Conservation (phyloP, 768 basidiomycete genomes). For the Mycena rosella region DNA sequence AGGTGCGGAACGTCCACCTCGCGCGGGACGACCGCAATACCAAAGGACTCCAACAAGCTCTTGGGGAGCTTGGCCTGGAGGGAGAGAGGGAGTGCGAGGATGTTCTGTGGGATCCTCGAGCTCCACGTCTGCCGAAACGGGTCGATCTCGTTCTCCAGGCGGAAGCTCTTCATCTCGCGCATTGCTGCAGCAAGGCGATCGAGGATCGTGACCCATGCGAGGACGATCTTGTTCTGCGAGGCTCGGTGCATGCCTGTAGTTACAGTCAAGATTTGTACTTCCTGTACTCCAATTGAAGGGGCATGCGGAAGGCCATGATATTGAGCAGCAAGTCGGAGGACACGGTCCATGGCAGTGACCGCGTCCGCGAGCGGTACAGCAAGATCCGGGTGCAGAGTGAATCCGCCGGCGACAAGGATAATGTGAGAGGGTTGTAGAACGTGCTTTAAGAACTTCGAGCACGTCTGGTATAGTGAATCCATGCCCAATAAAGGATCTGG, state of each 20-base stretch:
- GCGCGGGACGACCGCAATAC: no score
- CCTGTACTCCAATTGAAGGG: neutral
- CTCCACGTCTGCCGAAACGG: no score
- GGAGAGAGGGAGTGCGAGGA: no score
- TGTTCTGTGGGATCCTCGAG: no score
- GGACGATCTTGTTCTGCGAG: neutral
- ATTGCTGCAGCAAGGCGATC: neutral
- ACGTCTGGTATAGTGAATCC: constrained; percentile 5
- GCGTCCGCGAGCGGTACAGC: neutral
- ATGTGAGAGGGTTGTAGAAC: neutral
- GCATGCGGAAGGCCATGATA: neutral
- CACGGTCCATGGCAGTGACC: neutral
- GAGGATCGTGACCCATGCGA: neutral
- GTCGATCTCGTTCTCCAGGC: no score
- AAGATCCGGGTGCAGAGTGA: neutral
- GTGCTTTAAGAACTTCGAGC: neutral
- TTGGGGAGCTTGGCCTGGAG: no score
- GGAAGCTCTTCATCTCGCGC: no score
- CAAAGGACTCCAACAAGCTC: no score
- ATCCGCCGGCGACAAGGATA: neutral
- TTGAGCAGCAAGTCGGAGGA: neutral
- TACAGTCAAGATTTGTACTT: neutral
- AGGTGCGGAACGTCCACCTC: no score
- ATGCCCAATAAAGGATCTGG: neutral
- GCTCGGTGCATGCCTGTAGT: neutral